Evolutionary conservation across 805 yeast species (phyloP).

Genomic region (Pichia heedii): DNA sequence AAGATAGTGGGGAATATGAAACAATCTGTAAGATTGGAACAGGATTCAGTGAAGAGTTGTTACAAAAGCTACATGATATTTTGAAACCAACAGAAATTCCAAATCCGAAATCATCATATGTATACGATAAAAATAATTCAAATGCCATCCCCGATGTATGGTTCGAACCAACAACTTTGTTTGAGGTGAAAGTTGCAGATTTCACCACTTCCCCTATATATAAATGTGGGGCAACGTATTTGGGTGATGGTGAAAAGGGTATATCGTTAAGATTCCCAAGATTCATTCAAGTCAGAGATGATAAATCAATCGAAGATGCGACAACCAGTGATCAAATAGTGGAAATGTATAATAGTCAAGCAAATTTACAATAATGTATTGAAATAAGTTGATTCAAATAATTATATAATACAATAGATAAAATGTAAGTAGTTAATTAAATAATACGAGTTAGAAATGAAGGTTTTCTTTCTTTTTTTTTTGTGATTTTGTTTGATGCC

Average conservation of each 20-base stretch:
- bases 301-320: conserved; percentile 78
- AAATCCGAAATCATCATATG: conserved; percentile 56
- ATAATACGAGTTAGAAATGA: too few species aligned
- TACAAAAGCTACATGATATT: conserved; percentile 48
- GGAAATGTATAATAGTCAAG: conserved; percentile 76
- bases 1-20: conserved; percentile 86
- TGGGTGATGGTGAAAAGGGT: conserved; percentile 55
- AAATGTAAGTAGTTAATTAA: background rate
- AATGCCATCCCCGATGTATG: conserved; percentile 85
- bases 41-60: conserved; percentile 83
- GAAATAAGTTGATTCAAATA: background rate
- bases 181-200: conserved; percentile 90
- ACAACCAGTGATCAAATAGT: conserved; percentile 78
- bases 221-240: conserved; percentile 69
- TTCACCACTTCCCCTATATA: conserved; percentile 82
- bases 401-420: background rate
- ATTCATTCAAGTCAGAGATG: conserved; percentile 75
- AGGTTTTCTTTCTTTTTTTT: too few species aligned
- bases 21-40: conserved; percentile 97
- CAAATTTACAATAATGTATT: conserved; percentile 20
- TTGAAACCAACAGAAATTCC: conserved; percentile 54
- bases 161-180: conserved; percentile 80
- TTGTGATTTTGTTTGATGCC: too few species aligned
- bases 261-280: conserved; percentile 85
- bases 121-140: conserved; percentile 50